Evolutionary conservation across 352 stramenopile species (phyloP).

Genomic region (Blastocystis hominis): DNA sequence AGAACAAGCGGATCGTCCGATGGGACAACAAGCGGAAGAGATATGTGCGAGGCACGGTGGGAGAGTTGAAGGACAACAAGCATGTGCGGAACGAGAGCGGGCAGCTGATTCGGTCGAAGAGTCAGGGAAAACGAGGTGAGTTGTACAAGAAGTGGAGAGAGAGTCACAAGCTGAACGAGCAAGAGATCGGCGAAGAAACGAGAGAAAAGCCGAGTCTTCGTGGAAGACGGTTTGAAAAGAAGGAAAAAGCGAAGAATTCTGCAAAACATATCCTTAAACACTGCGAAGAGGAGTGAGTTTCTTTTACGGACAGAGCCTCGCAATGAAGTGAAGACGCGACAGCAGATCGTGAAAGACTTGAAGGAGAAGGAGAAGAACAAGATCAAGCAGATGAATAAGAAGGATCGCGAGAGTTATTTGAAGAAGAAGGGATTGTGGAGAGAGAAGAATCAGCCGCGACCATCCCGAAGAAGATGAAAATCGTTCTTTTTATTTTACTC

Average conservation of each 20-base stretch:
- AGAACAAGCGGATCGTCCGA: constrained; percentile 89
- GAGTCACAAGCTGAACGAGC: not conserved
- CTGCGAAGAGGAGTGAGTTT: not conserved
- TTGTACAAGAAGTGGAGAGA: constrained; percentile 86
- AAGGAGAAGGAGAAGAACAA: constrained; percentile 61
- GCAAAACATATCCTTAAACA: constrained; percentile 57
- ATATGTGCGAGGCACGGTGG: constrained; percentile 81
- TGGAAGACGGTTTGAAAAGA: not conserved
- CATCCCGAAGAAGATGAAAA: too few relatives aligned
- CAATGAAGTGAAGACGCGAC: constrained; percentile 57
- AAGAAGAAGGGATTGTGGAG: constrained; percentile 25
- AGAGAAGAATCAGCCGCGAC: too few relatives aligned
- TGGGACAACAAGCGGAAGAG: constrained; percentile 97
- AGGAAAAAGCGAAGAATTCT: not conserved
- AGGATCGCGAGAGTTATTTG: not conserved
- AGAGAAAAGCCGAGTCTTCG: constrained; percentile 1
- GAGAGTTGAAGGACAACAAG: constrained; percentile 71
- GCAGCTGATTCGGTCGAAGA: constrained; percentile 63
- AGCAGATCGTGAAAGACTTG: constrained; percentile 54
- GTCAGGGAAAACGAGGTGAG: constrained; percentile 66
- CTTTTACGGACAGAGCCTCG: not conserved
- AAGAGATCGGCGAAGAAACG: not conserved
- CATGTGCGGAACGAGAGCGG: constrained; percentile 76
- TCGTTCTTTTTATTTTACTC: not conserved
- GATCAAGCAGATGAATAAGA: constrained; percentile 41